Evolutionary conservation across 2,329 filamentous ascomycete genomes (phyloP).

Genomic region (Thielaviopsis ethacetica): DNA sequence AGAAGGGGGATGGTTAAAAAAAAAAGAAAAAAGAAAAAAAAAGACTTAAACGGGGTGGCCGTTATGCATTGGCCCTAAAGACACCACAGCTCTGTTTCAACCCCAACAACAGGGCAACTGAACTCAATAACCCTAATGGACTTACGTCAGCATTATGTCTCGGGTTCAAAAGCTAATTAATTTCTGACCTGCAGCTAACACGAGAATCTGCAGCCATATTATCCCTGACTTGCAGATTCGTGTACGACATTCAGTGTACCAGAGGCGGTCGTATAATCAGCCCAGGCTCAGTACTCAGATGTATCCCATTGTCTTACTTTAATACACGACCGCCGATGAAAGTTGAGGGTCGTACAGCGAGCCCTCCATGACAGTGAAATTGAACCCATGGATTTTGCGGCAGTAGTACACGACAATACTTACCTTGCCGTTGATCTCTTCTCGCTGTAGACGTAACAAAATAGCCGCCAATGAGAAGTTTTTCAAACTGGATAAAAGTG

Average conservation of each 20-base stretch:
- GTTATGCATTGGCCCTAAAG: neutral
- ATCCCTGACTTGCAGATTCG: neutral
- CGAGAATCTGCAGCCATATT: neutral
- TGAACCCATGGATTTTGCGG: too few species aligned
- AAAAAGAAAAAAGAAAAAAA: too few species aligned
- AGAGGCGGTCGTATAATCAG: neutral
- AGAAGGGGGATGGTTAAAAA: too few species aligned
- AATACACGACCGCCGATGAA: neutral
- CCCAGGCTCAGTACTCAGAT: neutral
- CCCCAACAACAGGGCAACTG: neutral
- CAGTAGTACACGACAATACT: too few species aligned
- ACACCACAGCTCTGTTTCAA: neutral
- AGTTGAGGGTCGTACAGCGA: too few species aligned
- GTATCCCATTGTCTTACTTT: neutral
- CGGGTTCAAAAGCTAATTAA: neutral
- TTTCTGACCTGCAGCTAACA: neutral
- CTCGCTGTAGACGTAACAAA: too few species aligned
- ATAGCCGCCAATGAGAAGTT: too few species aligned
- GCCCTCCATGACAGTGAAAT: too few species aligned
- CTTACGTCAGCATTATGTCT: neutral
- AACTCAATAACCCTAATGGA: neutral
- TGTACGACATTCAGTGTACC: neutral
- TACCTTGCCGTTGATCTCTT: too few species aligned
- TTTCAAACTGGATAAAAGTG: too few species aligned
- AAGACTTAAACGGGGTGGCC: neutral